These are phyloP conservation scores for Suhomyces kilbournensis DNA, from an alignment of 805 yeast species.

Conservation along the genomic window DNA sequence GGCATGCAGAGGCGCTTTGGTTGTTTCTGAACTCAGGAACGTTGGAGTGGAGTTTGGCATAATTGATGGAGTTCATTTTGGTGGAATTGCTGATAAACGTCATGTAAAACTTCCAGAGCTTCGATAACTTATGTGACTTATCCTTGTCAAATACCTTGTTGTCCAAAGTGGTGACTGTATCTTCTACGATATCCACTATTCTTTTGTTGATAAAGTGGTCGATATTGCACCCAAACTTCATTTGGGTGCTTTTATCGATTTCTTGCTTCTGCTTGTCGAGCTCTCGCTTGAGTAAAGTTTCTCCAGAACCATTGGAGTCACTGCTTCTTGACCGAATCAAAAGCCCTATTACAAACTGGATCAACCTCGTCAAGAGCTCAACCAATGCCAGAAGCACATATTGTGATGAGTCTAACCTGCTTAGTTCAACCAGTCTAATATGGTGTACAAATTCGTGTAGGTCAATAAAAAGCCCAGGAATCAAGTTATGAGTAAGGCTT, in stretches of 20 bases:
- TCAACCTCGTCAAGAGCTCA: constrained; percentile 28
- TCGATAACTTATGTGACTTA: constrained; percentile 18
- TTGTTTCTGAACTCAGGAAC: constrained; percentile 23
- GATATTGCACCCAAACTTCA: constrained; percentile 6
- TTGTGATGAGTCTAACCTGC: constrained; percentile 8
- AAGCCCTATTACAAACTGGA: constrained; percentile 33
- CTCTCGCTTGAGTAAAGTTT: constrained; percentile 3
- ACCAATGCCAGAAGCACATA: constrained; percentile 25
- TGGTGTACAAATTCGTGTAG: constrained; percentile 11
- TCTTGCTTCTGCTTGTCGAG: constrained; percentile 3
- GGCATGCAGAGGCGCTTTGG: constrained; percentile 13
- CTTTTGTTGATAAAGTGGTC: constrained; percentile 9
- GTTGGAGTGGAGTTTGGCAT: constrained; percentile 32
- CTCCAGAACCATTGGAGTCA: constrained; percentile 8
- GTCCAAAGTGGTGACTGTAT: constrained; percentile 9
- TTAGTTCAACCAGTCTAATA: constrained; percentile 1
- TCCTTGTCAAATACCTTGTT: constrained; percentile 14
- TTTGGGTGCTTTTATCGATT: constrained; percentile 1
- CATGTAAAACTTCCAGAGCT: constrained; percentile 40
- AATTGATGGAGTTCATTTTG: constrained; percentile 25
- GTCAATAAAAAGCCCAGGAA: constrained; percentile 17
- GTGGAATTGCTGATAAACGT: constrained; percentile 32
- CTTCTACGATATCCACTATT: constrained; percentile 12
- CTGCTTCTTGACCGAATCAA: constrained; percentile 23
- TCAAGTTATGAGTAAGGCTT: constrained; percentile 8